Conservation (phyloP, 2,329 filamentous ascomycete species). For the Thermoascus crustaceus region DNA sequence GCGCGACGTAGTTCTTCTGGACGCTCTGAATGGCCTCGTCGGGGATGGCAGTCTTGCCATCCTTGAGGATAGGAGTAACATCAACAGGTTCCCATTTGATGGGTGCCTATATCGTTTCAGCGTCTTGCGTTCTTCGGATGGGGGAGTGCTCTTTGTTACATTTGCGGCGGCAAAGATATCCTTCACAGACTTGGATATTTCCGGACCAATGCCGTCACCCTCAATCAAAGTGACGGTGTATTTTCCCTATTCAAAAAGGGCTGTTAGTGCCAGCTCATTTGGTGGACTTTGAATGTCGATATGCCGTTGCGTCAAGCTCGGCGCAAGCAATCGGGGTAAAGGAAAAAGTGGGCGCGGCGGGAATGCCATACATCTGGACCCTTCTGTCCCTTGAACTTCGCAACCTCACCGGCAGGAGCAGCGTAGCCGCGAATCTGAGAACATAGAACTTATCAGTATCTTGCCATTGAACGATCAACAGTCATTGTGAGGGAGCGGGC, state of each 20-base stretch:
- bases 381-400: constrained; percentile 89
- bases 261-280: constrained; percentile 12
- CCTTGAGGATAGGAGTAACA: constrained; percentile 85
- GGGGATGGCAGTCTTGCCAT: constrained; percentile 92
- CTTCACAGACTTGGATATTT: constrained; percentile 97
- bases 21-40: constrained; percentile 90
- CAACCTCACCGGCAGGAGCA: constrained; percentile 57
- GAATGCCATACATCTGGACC: constrained; percentile 65
- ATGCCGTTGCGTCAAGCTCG: neutral
- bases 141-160: constrained; percentile 42
- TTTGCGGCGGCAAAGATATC: constrained; percentile 95
- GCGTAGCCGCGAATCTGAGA: constrained; percentile 54
- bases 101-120: constrained; percentile 56
- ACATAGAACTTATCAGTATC: constrained; percentile 13
- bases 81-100: constrained; percentile 97
- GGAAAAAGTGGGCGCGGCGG: constrained; percentile 11
- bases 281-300: neutral
- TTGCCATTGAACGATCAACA: constrained; percentile 7
- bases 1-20: constrained; percentile 88
- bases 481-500: constrained; percentile 19
- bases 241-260: constrained; percentile 58
- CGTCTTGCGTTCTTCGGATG: constrained; percentile 2
- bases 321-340: constrained; percentile 1
- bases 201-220: constrained; percentile 96
- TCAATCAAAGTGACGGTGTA: constrained; percentile 96